Evolutionary conservation across 2,329 filamentous ascomycete species (phyloP).

Genomic region (Juglanconis sp.): DNA sequence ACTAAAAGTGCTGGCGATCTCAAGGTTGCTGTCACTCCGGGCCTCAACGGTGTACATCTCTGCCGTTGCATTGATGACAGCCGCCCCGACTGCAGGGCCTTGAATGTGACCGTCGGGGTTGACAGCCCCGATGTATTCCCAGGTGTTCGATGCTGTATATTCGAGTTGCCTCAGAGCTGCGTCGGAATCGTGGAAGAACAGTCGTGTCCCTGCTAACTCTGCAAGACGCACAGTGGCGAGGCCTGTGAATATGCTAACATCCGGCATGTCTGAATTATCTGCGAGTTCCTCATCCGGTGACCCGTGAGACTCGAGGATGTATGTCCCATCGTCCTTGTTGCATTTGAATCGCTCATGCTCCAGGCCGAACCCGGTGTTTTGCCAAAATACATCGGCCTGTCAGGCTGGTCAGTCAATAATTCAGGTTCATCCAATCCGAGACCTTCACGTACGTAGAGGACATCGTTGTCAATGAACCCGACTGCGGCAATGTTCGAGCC

Average conservation of each 20-base stretch:
- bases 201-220: background rate
- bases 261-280: background rate
- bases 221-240: background rate
- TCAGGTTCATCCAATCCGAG: background rate
- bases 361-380: background rate
- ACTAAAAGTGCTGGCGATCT: background rate
- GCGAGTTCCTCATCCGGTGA: background rate
- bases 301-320: background rate
- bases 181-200: conserved; percentile 2
- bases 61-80: background rate
- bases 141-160: background rate
- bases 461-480: background rate
- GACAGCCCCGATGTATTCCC: background rate
- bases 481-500: conserved; percentile 4
- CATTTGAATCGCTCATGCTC: conserved; percentile 6
- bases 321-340: background rate
- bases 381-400: conserved; percentile 3
- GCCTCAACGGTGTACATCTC: conserved; percentile 2
- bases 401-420: no score
- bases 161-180: background rate
- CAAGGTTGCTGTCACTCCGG: conserved; percentile 2
- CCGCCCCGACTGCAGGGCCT: background rate
- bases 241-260: background rate
- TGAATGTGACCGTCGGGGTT: conserved; percentile 4
- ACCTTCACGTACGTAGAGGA: background rate